Conservation (phyloP, 305 asterid genomes). For the Plantago coronopus region DNA sequence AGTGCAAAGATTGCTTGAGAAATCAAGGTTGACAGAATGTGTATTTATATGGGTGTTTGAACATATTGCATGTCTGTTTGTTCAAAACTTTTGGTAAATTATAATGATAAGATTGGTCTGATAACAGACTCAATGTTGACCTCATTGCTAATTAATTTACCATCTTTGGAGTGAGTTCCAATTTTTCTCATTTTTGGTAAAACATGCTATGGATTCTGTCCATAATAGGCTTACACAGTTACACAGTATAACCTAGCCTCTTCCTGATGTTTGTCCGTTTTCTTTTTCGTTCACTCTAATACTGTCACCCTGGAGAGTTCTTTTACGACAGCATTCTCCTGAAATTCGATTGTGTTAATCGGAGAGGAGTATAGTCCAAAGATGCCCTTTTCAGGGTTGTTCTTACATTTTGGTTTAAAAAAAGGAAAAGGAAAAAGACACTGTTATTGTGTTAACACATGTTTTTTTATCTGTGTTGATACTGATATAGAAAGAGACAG, state of each 20-base stretch:
- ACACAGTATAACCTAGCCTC: not conserved
- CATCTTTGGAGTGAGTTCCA: slow-evolving; percentile 47
- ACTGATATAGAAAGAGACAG: slow-evolving; percentile 23
- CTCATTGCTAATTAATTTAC: slow-evolving; percentile 20
- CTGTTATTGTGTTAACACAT: not conserved
- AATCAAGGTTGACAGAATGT: slow-evolving; percentile 4
- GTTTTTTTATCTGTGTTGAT: not conserved
- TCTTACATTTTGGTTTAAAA: no score
- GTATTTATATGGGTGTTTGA: slow-evolving; percentile 23
- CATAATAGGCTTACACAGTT: no score
- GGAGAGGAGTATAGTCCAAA: not conserved
- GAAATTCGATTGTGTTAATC: no score
- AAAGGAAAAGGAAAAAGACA: no score
- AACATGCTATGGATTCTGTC: no score
- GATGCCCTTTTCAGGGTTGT: no score
- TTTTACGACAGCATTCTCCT: no score
- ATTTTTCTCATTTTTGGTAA: slow-evolving; percentile 1
- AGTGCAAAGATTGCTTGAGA: slow-evolving; percentile 14
- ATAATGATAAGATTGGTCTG: slow-evolving; percentile 14
- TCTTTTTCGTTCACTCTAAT: not conserved
- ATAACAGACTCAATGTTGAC: slow-evolving; percentile 31
- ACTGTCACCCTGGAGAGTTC: not conserved
- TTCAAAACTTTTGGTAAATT: slow-evolving; percentile 16
- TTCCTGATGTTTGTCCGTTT: not conserved
- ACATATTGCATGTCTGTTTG: slow-evolving; percentile 1